Evolutionary conservation across 305 asterid genomes (phyloP), one percentile per base, ranked within the genome.

Genomic region (Plantago coronopus): DNA sequence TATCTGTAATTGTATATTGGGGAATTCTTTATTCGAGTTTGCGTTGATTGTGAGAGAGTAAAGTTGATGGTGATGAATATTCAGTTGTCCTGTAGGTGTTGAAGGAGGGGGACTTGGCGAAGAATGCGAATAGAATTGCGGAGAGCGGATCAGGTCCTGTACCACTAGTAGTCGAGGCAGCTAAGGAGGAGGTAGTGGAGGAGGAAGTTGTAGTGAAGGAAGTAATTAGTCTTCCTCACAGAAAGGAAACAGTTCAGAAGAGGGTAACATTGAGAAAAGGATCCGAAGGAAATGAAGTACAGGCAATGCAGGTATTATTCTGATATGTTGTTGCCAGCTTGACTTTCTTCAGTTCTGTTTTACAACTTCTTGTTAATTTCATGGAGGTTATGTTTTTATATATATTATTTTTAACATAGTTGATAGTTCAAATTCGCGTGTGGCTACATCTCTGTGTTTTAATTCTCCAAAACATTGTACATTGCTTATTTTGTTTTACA

Each of bases 201-300:
- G 80, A 68, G 58, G 85, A 80, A 61, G 76, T 74, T 56, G 71
- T 86, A 10, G 66, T 84, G 12, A 86, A 85, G 81, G 89, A 88
- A 80, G 79, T 81, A 67, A 70, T 82, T 69, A 69, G 79, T 71
- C 62, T 73, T 56, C 66, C 78, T 20, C 76, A 81, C 46, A 69
- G 62, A 69, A 78, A 77, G 72, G 80, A 62, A 55, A 74, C 59
- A 15, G 81, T 51, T 34, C 78, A 69, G 70, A 81, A 61, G 60
- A 86, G 79, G 80, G 47, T 37, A 63, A 72, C 81, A 14, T 60
- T 91, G 77, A 84, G 88, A 69, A 74, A 5, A 68, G 98, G 98
- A 67, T 79, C 95, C 5, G 96, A 88, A 85, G 98, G 98, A 68
- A 94, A 84, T 25, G 87, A 81, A 43, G 98, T 91, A 50, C 79